Base-by-base conservation (phyloP, 345 rosid species). In the Laguncularia racemosa region DNA sequence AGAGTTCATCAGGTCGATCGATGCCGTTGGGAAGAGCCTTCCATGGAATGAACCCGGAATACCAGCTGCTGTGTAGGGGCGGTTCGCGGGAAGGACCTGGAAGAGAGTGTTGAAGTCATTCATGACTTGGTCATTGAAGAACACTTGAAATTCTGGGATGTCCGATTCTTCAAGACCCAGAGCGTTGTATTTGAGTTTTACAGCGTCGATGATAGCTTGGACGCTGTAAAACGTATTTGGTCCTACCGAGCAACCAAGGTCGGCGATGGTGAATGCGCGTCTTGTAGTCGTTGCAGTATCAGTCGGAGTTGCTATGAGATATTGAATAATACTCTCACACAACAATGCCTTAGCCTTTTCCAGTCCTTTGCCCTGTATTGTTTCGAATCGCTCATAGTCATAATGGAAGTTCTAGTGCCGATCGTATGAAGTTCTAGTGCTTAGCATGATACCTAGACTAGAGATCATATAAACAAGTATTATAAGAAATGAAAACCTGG, bases 51-150 rank as follows among this genome's bases (percentile, higher is more conserved):
- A 69, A n/a, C 77, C 80, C 0, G 69, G 74, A 14, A 68, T 71
- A 21, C 71, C 75, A 52, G 66, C 64, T 18, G 61, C 69, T 48
- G 33, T 48, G 56, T 68, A 76, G 26, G 56, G 69, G 10, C 57
- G 60, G 33, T 61, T 49, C 8, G 58, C 54, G 18, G 75, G 72
- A 57, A 64, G 78, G 66, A 48, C 50, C 20, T 56, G 51, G 61
- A 78, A 75, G 60, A 78, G 81, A 13, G 81, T 53, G 58, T 79
- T 76, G 65, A 79, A 79, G 61, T 79, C 81, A 55, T 73, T 73
- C 16, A 44, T 55, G 6, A 53, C 1, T 20, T 70, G 77, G 57
- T 79, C 81, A 52, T 68, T 73, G 43, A 76, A 71, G 59, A 66
- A 76, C 26, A 71, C 84, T 57, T 62, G 76, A 50, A 76, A 76